Percentiles rank a stretch among this genome's conserved stretches.
phyloP scores from a whole-genome alignment of 495 filamentous ascomycete genomes.

The Penicillium goetzii region DNA sequence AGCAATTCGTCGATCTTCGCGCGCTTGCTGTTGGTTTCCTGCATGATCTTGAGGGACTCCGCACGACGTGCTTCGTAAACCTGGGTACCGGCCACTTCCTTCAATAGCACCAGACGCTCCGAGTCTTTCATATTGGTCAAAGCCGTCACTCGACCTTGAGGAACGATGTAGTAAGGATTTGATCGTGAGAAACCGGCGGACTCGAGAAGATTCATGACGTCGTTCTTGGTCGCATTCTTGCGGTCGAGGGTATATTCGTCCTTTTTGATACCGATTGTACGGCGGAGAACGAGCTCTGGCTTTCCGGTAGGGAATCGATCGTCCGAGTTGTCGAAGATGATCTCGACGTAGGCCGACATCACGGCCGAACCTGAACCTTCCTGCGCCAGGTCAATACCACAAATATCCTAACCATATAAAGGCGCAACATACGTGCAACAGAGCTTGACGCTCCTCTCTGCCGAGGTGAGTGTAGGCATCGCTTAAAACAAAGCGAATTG shows the following conservation, averaged over 20 bases:
- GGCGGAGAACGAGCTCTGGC: slow-evolving; percentile 83
- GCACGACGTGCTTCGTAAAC: slow-evolving; percentile 90
- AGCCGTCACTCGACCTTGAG: slow-evolving; percentile 92
- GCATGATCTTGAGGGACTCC: slow-evolving; percentile 95
- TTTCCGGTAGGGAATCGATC: slow-evolving; percentile 95
- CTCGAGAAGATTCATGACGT: slow-evolving; percentile 95
- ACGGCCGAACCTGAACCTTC: slow-evolving; percentile 97
- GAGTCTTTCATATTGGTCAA: slow-evolving; percentile 98
- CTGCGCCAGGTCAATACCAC: slow-evolving; percentile 42
- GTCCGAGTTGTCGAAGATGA: slow-evolving; percentile 98
- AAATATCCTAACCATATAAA: neutral
- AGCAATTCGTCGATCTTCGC: slow-evolving; percentile 92
- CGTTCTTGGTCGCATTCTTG: slow-evolving; percentile 91
- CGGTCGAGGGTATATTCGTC: slow-evolving; percentile 97
- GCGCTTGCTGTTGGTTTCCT: slow-evolving; percentile 91
- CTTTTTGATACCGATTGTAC: slow-evolving; percentile 96
- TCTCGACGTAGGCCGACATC: slow-evolving; percentile 98
- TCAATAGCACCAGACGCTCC: slow-evolving; percentile 84
- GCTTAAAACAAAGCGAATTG: slow-evolving; percentile 96
- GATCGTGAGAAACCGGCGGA: slow-evolving; percentile 95
- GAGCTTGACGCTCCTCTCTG: slow-evolving; percentile 91
- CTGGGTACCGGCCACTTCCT: slow-evolving; percentile 96
- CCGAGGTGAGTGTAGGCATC: slow-evolving; percentile 97
- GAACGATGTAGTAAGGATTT: slow-evolving; percentile 99
- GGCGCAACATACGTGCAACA: slow-evolving; percentile 69